These are phyloP conservation scores for Ustilago trichophora DNA, from an alignment of 1,284 basidiomycete genomes.

Conservation along the genomic window DNA sequence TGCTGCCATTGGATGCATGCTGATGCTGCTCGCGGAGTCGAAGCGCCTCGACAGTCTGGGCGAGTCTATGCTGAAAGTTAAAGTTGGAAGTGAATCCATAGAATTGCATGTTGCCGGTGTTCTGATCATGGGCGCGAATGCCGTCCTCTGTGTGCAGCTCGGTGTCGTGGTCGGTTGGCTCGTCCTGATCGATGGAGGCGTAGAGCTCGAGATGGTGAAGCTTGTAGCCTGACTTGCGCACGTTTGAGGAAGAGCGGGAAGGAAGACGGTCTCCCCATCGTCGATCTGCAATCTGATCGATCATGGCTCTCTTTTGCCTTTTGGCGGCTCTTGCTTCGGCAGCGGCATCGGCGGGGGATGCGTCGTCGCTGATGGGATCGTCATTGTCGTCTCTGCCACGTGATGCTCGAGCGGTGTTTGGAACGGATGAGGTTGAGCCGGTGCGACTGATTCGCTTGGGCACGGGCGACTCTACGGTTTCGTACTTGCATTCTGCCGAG, in stretches of 20 bases:
- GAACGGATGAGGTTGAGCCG: conserved; percentile 14
- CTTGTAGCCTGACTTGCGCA: conserved; percentile 34
- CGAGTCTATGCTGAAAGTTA: conserved; percentile 46
- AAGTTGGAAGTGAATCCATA: conserved; percentile 52
- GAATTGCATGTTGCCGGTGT: conserved; percentile 49
- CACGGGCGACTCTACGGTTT: conserved; percentile 28
- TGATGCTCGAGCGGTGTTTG: conserved; percentile 5
- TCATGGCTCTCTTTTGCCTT: conserved; percentile 37
- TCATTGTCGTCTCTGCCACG: conserved; percentile 13
- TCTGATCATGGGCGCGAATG: conserved; percentile 46
- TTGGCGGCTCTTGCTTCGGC: conserved; percentile 29
- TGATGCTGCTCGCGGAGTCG: conserved; percentile 38
- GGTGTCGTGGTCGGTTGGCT: conserved; percentile 18
- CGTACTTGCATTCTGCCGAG: conserved; percentile 46
- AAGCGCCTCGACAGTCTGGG: conserved; percentile 39
- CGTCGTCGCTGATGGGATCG: conserved; percentile 17
- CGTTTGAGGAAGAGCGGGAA: conserved; percentile 13
- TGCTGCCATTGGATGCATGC: conserved; percentile 4
- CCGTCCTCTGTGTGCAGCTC: conserved; percentile 45
- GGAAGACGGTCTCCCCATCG: conserved; percentile 31
- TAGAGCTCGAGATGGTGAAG: conserved; percentile 42
- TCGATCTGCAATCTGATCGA: conserved; percentile 40
- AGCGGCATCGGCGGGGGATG: conserved; percentile 7
- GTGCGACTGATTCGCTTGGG: conserved; percentile 26
- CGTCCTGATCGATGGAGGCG: conserved; percentile 40